These are phyloP conservation scores for Yamadazyma mexicana DNA, from an alignment of 1,139 yeast genomes.

Conservation along the genomic window DNA sequence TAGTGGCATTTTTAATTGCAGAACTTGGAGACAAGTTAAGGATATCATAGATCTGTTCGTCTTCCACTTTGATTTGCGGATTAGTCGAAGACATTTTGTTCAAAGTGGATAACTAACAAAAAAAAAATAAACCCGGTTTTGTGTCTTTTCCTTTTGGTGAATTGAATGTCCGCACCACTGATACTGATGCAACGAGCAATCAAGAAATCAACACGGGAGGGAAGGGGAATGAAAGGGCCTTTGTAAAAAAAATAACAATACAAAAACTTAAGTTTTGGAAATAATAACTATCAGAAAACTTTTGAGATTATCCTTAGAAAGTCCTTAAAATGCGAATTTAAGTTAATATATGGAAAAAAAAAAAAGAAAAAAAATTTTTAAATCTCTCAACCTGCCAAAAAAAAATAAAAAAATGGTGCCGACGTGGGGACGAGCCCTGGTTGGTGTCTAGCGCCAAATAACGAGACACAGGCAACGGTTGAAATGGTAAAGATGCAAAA, in stretches of 20 bases:
- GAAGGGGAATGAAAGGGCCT: no score
- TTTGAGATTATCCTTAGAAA: not conserved
- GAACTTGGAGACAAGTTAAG: conserved; percentile 21
- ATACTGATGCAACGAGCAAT: no score
- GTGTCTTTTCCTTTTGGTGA: no score
- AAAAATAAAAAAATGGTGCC: no score
- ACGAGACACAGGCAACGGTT: not conserved
- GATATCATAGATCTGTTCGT: conserved; percentile 27
- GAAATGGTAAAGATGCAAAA: no score
- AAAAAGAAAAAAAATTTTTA: not conserved
- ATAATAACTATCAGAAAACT: not conserved
- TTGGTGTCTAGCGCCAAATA: no score
- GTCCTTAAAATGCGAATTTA: not conserved
- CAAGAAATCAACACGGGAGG: no score
- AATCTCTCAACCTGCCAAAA: not conserved
- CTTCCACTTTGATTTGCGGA: conserved; percentile 15
- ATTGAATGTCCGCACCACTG: not conserved
- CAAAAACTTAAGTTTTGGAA: not conserved
- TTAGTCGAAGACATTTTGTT: conserved; percentile 9
- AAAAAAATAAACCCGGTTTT: not conserved
- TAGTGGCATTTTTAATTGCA: conserved; percentile 4
- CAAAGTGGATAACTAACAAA: not conserved
- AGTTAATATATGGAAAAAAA: not conserved
- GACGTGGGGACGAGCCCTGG: no score
- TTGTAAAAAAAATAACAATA: no score